Base-by-base conservation (phyloP, 192 early-diverging fungal genomes). In the Backusella australiensis region DNA sequence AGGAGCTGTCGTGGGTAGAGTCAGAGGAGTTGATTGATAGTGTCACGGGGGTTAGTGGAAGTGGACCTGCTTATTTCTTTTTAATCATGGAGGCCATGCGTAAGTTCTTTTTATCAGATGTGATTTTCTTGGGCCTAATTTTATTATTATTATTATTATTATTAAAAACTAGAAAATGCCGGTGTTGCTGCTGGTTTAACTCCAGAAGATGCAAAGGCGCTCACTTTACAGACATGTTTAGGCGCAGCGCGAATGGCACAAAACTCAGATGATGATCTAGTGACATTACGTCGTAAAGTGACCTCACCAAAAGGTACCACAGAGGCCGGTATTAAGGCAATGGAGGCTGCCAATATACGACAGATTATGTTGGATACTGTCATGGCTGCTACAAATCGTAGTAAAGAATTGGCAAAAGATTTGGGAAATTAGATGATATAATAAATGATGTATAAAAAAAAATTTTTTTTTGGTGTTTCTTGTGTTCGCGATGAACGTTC, bases 1-100 rank as follows among this genome's bases (percentile, higher is more conserved):
- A 92, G 77, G 79, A 86, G 67, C 84, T 90, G 23, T 88, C 89
- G 65, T 98, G 94, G 94, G 92, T 96, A 34, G 89, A 93, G 36
- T 76, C 75, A 2, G 95, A 98, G 75, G 42, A 52, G 1, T 83
- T 91, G 35, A 87, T 96, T 34, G 95, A 98, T 73, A 90, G 94
- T 4, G 95, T 96, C 39, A 95, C 94, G 1, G 93, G 89, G 8
- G 80, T 95, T 11, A 92, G 91, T 53, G 95, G 96, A 2, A 94
- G 91, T n/a, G 95, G 95, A 0, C 96, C 95, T 6, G 96, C 95
- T 2, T 98, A 96, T 79, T 98, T 96, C 81, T 96, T 98, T 87
- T 79, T 96, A 76, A 84, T 98, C 75, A 87, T 96, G 80, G 95
- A 96, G 82, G 90, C 89, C 8, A 91, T 96, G 86, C 90, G 77